Evolutionary conservation across 2,329 filamentous ascomycete species (phyloP), one percentile per base, ranked within the genome.

Genomic region (Ilyonectria destructans): DNA sequence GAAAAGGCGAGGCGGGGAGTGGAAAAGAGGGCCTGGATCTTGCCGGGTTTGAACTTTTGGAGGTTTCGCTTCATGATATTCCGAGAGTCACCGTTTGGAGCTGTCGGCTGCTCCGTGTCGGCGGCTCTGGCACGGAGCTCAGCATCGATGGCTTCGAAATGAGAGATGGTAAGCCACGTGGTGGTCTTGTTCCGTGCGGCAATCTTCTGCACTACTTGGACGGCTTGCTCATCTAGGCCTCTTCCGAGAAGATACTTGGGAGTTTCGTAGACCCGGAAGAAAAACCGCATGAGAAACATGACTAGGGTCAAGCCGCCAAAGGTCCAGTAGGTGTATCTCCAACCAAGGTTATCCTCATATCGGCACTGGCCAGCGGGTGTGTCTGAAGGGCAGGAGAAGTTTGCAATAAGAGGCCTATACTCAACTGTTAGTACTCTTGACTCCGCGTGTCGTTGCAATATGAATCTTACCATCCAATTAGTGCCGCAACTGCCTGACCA

Each of bases 1-100:
- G 86, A 87, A 65, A 85, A 83, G 6, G 87, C 88, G 19, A 88
- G 78, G 58, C 84, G 85, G 37, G 80, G 83, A 0, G 84, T 88
- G 0, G 85, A 81, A 66, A 90, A 91, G 0, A 91, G 82, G 0
- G 87, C 82, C 23, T 82, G 82, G n/a, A 90, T 77, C 62, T 89
- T 87, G 0, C 80, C 78, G 1, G 85, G 75, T 2, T 84, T 84
- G 58, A 90, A 78, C 60, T 86, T 88, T 62, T 87, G 81, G 2
- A 90, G 55, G 56, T 67, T 55, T 33, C 67, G 26, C 45, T 49
- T 69, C 12, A 72, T 9, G 4, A 70, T 64, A 6, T 60, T 58
- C 10, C 52, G 48, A n/a, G 57, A 31, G 23, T 48, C 31, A 4
- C 46, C 9, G 33, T 58, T 61, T 9, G 59, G 46, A 52, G 58